Conservation (phyloP, 163 green algal genomes). For the Picocystis sp. region DNA sequence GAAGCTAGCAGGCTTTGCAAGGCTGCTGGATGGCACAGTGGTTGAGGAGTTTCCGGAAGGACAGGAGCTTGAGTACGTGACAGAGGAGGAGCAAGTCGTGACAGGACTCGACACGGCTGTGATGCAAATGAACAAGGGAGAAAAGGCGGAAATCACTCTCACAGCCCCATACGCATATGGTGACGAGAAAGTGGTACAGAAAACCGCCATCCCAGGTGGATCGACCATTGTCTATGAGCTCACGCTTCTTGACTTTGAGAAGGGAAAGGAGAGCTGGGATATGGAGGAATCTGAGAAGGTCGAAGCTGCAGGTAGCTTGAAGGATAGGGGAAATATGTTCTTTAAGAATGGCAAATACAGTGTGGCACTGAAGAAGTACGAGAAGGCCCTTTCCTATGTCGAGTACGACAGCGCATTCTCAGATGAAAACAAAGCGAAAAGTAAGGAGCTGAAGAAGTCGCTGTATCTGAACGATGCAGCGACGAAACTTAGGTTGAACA, state of each 20-base stretch:
- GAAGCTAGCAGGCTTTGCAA: slow-evolving; percentile 15
- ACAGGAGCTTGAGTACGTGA: slow-evolving; percentile 39
- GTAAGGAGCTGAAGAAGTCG: slow-evolving; percentile 48
- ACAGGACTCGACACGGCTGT: slow-evolving; percentile 68
- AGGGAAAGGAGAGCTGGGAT: slow-evolving; percentile 82
- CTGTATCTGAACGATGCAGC: slow-evolving; percentile 69
- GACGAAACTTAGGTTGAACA: slow-evolving; percentile 49
- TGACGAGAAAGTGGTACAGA: slow-evolving; percentile 9
- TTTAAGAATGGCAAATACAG: slow-evolving; percentile 45
- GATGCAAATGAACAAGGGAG: slow-evolving; percentile 71
- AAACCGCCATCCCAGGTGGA: slow-evolving; percentile 26
- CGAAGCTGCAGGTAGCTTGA: slow-evolving; percentile 21
- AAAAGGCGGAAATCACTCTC: slow-evolving; percentile 52
- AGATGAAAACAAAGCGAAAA: slow-evolving; percentile 35
- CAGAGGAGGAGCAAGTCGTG: slow-evolving; percentile 47
- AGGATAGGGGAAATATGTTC: slow-evolving; percentile 50
- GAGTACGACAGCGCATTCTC: slow-evolving; percentile 33
- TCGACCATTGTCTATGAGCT: slow-evolving; percentile 45
- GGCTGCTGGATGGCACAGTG: slow-evolving; percentile 37
- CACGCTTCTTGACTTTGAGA: slow-evolving; percentile 45
- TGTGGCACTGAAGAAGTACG: slow-evolving; percentile 34
- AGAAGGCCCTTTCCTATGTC: slow-evolving; percentile 20
- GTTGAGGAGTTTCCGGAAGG: slow-evolving; percentile 40
- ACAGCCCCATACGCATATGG: slow-evolving; percentile 34
- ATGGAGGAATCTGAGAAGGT: slow-evolving; percentile 68